These are phyloP conservation scores for Penicillium nucicola DNA, from an alignment of 495 filamentous ascomycete genomes.

Conservation along the genomic window DNA sequence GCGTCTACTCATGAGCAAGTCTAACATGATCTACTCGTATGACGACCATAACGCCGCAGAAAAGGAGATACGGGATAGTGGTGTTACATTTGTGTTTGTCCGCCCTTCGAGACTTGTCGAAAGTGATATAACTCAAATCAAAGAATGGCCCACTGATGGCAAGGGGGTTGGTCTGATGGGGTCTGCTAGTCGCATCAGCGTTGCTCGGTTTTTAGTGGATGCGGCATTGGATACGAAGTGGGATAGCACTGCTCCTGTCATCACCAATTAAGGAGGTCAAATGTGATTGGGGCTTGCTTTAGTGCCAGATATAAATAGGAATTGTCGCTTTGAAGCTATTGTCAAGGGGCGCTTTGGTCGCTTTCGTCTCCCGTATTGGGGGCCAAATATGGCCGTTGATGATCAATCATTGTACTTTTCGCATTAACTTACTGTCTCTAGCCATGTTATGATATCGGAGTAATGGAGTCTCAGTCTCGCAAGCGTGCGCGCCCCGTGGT, in stretches of 20 bases:
- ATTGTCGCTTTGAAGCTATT: too few species aligned
- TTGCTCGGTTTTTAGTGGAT: constrained; percentile 24
- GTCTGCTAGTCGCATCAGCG: constrained; percentile 22
- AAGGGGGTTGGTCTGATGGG: constrained; percentile 27
- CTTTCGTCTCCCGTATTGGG: too few species aligned
- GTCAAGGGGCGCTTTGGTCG: too few species aligned
- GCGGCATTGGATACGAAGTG: constrained; percentile 13
- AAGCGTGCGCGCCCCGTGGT: constrained; percentile 27
- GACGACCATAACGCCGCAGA: constrained; percentile 43
- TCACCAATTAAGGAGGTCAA: constrained; percentile 17
- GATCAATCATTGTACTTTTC: too few species aligned
- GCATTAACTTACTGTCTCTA: too few species aligned
- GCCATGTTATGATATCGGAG: background rate
- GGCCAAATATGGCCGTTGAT: too few species aligned
- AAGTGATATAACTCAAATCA: constrained; percentile 12
- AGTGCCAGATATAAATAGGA: too few species aligned
- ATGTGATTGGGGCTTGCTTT: too few species aligned
- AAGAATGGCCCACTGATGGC: constrained; percentile 26
- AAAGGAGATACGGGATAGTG: constrained; percentile 34
- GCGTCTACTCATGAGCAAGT: constrained; percentile 39
- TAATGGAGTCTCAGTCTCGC: constrained; percentile 13
- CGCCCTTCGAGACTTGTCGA: constrained; percentile 37
- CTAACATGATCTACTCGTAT: constrained; percentile 44
- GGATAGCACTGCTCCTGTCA: constrained; percentile 26
- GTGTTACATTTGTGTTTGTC: constrained; percentile 41